Evolutionary conservation across 2,329 filamentous ascomycete species (phyloP), one percentile per base, ranked within the genome.

Genomic region (Hysterium pulicare): DNA sequence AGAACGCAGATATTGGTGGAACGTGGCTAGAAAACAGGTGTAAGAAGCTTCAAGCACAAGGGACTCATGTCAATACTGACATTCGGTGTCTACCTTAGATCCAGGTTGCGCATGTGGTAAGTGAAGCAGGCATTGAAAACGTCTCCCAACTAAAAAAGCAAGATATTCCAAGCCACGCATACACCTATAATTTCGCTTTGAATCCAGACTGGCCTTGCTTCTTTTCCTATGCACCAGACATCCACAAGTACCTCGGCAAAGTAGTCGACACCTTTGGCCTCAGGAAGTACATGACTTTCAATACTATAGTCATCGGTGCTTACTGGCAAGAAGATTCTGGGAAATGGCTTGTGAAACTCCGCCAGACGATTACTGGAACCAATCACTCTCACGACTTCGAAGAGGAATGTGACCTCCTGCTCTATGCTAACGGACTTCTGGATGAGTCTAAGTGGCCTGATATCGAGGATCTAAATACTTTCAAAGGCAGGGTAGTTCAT

Each of bases 351-450:
- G 69, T 79, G 10, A 73, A 69, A 30, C 57, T 77, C 4, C 60
- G 62, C n/a, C 65, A 76, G 43, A 68, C 52, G 4, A 54, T 52
- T 19, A 41, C 62, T 8, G 53, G 53, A 41, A 63, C 61, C 0
- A 61, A 64, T 11, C 53, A 61, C 15, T 50, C 54, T 21, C 47
- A 59, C 37, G 65, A 71, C 22, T 71, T 71, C 35, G 63, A 69
- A 24, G 72, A 74, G 8, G 55, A 64, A 23, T 73, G 70, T 44
- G 61, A 74, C 42, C 38, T 75, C 2, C 47, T 74, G 3, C 51
- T 75, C 1, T 66, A 74, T 40, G 71, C 68, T 4, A 68, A 68
- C 4, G 71, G 72, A 3, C 64, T 73, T 9, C 36, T 72, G 41
- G 71, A 71, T 49, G 62, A 65, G 43, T 68, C 51, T 50, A 54